phyloP scores from a whole-genome alignment of 1,139 yeast species.

The Geotrichum phurueaensis region DNA sequence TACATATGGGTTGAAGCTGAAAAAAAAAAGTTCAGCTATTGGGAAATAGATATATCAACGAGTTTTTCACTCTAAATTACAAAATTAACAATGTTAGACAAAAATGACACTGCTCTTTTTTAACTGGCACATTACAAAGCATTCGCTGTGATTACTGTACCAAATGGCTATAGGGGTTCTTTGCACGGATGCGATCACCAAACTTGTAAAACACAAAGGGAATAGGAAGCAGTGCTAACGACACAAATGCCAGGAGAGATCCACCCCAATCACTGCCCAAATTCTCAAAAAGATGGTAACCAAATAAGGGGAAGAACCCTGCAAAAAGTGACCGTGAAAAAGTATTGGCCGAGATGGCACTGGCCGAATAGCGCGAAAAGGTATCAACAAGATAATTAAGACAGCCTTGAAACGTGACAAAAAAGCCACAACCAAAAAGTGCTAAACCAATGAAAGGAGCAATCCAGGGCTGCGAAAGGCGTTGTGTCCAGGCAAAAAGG shows the following conservation, averaged over 20 bases:
- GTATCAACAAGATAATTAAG: slow-evolving; percentile 60
- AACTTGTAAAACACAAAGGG: slow-evolving; percentile 55
- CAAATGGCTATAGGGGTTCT: slow-evolving; percentile 42
- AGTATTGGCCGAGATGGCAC: slow-evolving; percentile 76
- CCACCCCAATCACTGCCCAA: slow-evolving; percentile 64
- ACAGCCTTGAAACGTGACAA: slow-evolving; percentile 52
- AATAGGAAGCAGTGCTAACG: slow-evolving; percentile 54
- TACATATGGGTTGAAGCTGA: no score
- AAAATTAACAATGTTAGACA: background rate
- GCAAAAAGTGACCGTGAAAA: slow-evolving; percentile 63
- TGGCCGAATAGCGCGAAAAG: slow-evolving; percentile 60
- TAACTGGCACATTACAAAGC: background rate
- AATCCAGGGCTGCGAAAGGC: slow-evolving; percentile 61
- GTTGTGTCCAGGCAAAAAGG: slow-evolving; percentile 69
- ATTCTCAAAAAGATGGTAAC: slow-evolving; percentile 48
- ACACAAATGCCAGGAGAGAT: slow-evolving; percentile 50
- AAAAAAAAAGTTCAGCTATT: no score
- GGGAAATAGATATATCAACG: no score
- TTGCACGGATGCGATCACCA: slow-evolving; percentile 53
- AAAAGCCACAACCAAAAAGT: slow-evolving; percentile 58
- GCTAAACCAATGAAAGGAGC: slow-evolving; percentile 62
- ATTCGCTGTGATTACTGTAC: slow-evolving; percentile 9
- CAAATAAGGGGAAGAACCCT: slow-evolving; percentile 72
- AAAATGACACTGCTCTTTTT: background rate
- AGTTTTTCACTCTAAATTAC: no score